phyloP scores from a whole-genome alignment of 768 basidiomycete genomes.

The Mycena indigotica region DNA sequence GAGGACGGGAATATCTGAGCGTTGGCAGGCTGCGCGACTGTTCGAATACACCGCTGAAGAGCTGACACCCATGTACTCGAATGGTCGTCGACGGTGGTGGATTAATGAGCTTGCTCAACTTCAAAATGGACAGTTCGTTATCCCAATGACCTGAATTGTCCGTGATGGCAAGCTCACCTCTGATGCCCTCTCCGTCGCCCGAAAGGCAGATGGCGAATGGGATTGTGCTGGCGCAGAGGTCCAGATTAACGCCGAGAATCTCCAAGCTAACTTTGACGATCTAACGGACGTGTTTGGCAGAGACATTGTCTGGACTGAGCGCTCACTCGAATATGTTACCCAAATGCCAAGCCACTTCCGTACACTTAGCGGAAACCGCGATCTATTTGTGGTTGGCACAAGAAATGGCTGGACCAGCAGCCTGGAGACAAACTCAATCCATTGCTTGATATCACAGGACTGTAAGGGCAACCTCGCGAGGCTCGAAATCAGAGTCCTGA shows the following conservation, averaged over 20 bases:
- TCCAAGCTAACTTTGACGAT: constrained; percentile 7
- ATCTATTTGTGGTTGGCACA: constrained; percentile 31
- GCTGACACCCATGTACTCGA: neutral
- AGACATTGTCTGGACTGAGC: neutral
- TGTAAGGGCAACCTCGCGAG: too few species aligned
- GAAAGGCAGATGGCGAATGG: constrained; percentile 3
- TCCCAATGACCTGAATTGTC: neutral
- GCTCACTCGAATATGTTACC: neutral
- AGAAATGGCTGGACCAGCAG: neutral
- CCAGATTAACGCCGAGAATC: constrained; percentile 5
- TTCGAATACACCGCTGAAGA: neutral
- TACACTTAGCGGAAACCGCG: neutral
- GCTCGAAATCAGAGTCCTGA: too few species aligned
- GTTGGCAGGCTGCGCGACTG: constrained; percentile 32
- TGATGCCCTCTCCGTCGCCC: neutral
- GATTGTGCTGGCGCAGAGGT: neutral
- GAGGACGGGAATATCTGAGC: constrained; percentile 31
- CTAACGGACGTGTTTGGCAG: neutral
- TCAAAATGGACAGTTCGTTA: neutral
- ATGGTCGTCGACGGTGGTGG: neutral
- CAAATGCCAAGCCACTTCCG: neutral
- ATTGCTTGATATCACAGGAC: neutral
- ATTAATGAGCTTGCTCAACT: neutral
- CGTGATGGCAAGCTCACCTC: constrained; percentile 4
- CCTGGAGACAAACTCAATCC: constrained; percentile 1